phyloP scores from a whole-genome alignment of 2,329 filamentous ascomycete species.

The Corinectria fuckeliana region DNA sequence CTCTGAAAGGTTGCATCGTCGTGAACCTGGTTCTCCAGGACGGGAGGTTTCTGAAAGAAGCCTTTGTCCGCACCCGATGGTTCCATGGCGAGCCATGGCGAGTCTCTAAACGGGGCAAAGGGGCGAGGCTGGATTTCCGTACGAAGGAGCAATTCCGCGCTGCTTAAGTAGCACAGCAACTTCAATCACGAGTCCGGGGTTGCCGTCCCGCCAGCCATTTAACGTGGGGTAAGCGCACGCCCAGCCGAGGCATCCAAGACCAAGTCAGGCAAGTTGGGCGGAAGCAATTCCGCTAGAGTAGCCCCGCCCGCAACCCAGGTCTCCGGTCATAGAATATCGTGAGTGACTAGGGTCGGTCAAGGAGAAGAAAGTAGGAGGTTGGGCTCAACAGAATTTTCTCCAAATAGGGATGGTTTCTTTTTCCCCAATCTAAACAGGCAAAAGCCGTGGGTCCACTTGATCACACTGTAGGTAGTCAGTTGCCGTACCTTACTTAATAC shows the following conservation, averaged over 20 bases:
- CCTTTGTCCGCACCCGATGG: conserved; percentile 55
- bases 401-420: not conserved
- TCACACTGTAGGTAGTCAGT: too few species aligned
- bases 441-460: too few species aligned
- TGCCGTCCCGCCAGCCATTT: conserved; percentile 15
- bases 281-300: conserved; percentile 29
- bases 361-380: not conserved
- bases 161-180: conserved; percentile 10
- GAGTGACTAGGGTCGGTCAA: not conserved
- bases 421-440: too few species aligned
- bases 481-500: too few species aligned
- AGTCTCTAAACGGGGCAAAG: not conserved
- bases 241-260: conserved; percentile 20
- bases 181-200: conserved; percentile 27
- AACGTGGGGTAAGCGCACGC: conserved; percentile 26
- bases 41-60: conserved; percentile 62
- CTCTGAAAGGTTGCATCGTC: conserved; percentile 61
- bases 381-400: not conserved
- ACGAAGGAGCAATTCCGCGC: not conserved
- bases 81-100: conserved; percentile 46
- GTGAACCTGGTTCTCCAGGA: conserved; percentile 61
- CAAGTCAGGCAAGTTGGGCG: conserved; percentile 23
- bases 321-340: not conserved
- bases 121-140: conserved; percentile 1
- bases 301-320: not conserved